Base-by-base conservation (phyloP, 306 rosid species). In the Bauhinia variegata region DNA sequence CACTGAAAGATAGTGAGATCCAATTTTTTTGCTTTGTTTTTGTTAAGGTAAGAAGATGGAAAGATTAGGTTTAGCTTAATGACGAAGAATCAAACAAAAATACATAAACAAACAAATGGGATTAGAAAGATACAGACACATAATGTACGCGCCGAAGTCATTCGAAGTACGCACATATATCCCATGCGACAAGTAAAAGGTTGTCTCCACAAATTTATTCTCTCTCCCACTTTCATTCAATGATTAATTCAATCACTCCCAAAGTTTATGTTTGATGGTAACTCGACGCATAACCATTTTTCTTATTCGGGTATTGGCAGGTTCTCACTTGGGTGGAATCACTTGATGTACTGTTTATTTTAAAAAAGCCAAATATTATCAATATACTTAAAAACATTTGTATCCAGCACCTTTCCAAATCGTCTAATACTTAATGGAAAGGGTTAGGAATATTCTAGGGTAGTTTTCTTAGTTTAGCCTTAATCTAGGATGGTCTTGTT, bases 41-140 rank as follows among this genome's bases (percentile, higher is more conserved):
- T 60, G 18, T 28, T 43, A 16, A 17, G 64, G 80, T 44, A 62
- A 44, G 60, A 34, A 34, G 28, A 74, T 67, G 78, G 74, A 62
- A 57, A 76, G 80, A 83, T 83, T 67, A 68, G 86, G 14, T 74
- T 83, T 91, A 87, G 82, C 97, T 91, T 91, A 91, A 82, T 80
- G 68, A 78, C 84, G 90, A 91, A 91, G 97, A 80, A 89, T 88
- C 88, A 85, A 86, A 78, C 87, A 53, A 67, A 75, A 70, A 54
- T 44, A 50, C 13, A 48, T 75, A 75, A 48, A 72, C 66, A 69
- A 23, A 60, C 65, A 78, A 68, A 73, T 19, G 6, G 63, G 74
- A 64, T 60, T 68, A 49, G 49, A 73, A 73, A 83, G 81, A n/a
- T 72, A 43, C 67, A 11, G 16, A 63, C 59, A 18, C 19, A 36